A percentile compares a stretch with the other conserved stretches of the same genome.
These are phyloP conservation scores for Inga leiocalycina DNA, from an alignment of 306 rosid species.

Conservation along the genomic window DNA sequence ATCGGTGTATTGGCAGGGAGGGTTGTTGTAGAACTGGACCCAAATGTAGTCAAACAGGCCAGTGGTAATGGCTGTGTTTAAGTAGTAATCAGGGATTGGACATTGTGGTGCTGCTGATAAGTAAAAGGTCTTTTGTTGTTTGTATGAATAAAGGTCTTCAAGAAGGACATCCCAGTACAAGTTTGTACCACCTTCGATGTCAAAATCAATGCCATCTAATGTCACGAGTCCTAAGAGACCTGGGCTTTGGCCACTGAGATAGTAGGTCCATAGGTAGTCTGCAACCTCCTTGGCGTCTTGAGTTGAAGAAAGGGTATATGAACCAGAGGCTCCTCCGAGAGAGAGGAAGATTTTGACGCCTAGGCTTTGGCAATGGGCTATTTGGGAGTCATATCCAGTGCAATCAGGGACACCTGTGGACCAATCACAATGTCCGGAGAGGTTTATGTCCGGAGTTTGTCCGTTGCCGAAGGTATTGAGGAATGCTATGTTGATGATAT, in stretches of 20 bases:
- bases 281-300: neutral
- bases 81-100: neutral
- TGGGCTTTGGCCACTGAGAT: neutral
- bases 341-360: too few species aligned
- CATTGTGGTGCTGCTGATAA: neutral
- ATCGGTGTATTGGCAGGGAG: neutral
- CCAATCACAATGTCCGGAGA: neutral
- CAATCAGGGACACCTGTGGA: too few species aligned
- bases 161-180: too few species aligned
- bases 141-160: too few species aligned
- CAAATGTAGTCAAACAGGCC: neutral
- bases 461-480: neutral
- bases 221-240: too few species aligned
- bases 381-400: too few species aligned
- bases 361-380: too few species aligned
- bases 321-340: neutral
- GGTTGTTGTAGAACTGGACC: constrained; percentile 10
- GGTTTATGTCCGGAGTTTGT: neutral
- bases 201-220: too few species aligned
- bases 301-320: neutral
- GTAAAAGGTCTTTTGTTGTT: neutral
- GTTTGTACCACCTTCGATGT: too few species aligned
- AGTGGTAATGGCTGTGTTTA: neutral
- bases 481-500: neutral
- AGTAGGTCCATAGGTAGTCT: constrained; percentile 26